These are phyloP conservation scores for Thyridium curvatum DNA, from an alignment of 2,329 filamentous ascomycete genomes.

Conservation along the genomic window DNA sequence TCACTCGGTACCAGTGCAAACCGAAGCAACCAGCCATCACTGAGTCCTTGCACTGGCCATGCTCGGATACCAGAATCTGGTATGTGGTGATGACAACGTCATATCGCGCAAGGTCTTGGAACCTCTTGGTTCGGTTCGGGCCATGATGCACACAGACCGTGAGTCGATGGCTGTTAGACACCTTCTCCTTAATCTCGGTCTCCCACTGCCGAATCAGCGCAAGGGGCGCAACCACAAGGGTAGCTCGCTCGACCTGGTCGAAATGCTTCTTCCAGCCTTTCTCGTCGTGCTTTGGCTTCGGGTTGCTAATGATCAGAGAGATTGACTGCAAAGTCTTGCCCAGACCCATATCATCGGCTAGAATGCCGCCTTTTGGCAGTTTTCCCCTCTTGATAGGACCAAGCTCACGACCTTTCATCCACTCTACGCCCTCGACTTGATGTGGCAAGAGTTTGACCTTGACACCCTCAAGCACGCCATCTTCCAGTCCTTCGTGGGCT, in stretches of 20 bases:
- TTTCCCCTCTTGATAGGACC: slow-evolving; percentile 75
- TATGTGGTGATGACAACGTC: slow-evolving; percentile 98
- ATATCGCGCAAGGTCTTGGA: slow-evolving; percentile 71
- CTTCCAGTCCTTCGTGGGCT: slow-evolving; percentile 30
- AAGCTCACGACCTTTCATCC: slow-evolving; percentile 92
- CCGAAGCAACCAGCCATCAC: slow-evolving; percentile 81
- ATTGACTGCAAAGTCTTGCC: slow-evolving; percentile 96
- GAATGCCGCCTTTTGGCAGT: slow-evolving; percentile 85
- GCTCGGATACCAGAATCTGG: slow-evolving; percentile 88
- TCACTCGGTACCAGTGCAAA: slow-evolving; percentile 89
- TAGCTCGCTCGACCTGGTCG: slow-evolving; percentile 65
- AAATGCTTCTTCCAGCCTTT: slow-evolving; percentile 63
- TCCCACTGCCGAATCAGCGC: slow-evolving; percentile 98
- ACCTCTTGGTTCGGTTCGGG: slow-evolving; percentile 72
- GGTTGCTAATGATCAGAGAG: slow-evolving; percentile 77
- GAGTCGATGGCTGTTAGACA: slow-evolving; percentile 62
- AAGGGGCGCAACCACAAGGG: slow-evolving; percentile 85
- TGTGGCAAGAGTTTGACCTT: slow-evolving; percentile 86
- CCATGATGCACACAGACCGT: slow-evolving; percentile 90
- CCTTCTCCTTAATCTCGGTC: slow-evolving; percentile 79
- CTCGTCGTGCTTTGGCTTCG: slow-evolving; percentile 56
- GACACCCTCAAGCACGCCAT: slow-evolving; percentile 64
- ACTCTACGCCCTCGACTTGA: slow-evolving; percentile 87
- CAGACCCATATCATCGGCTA: slow-evolving; percentile 95
- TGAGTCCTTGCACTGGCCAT: slow-evolving; percentile 61